Percentiles rank a stretch among this genome's conserved stretches.
Conservation (phyloP, 805 yeast genomes). For the Nakazawaea molendinolei region DNA sequence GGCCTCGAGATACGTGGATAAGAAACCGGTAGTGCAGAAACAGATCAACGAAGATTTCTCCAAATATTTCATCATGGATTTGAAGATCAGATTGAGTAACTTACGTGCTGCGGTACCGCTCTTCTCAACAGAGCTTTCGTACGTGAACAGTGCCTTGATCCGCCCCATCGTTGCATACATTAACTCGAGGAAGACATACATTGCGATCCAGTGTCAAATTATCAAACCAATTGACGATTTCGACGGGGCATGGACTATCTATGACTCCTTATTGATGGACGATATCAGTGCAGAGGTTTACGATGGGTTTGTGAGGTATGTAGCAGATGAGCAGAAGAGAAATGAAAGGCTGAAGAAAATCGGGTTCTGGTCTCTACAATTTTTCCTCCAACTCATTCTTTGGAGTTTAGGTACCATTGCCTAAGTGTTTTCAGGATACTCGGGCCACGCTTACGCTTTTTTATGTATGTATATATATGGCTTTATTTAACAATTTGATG, state of each 20-base stretch:
- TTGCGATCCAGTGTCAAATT: constrained; percentile 79
- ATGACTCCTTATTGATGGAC: constrained; percentile 86
- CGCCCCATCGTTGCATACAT: constrained; percentile 95
- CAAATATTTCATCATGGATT: constrained; percentile 68
- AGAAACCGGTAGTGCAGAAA: constrained; percentile 14
- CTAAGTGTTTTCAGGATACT: constrained; percentile 15
- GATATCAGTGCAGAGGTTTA: constrained; percentile 86
- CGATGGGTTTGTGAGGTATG: constrained; percentile 83
- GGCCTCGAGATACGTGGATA: constrained; percentile 28
- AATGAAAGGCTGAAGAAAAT: constrained; percentile 70
- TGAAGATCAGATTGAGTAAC: constrained; percentile 72
- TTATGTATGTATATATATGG: not conserved
- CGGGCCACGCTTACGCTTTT: constrained; percentile 1
- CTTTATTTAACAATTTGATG: not conserved
- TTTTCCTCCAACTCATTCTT: constrained; percentile 71
- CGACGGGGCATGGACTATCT: constrained; percentile 94
- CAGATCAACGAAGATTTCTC: constrained; percentile 30
- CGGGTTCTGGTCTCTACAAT: constrained; percentile 89
- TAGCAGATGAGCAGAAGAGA: constrained; percentile 78
- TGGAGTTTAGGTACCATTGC: constrained; percentile 78
- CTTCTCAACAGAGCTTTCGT: constrained; percentile 81
- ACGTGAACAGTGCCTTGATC: constrained; percentile 84
- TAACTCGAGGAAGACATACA: constrained; percentile 81
- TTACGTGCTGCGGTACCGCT: constrained; percentile 87
- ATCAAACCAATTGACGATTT: constrained; percentile 77